These are phyloP conservation scores for Fusarium sp. DNA, from an alignment of 2,329 filamentous ascomycete species.

Conservation along the genomic window DNA sequence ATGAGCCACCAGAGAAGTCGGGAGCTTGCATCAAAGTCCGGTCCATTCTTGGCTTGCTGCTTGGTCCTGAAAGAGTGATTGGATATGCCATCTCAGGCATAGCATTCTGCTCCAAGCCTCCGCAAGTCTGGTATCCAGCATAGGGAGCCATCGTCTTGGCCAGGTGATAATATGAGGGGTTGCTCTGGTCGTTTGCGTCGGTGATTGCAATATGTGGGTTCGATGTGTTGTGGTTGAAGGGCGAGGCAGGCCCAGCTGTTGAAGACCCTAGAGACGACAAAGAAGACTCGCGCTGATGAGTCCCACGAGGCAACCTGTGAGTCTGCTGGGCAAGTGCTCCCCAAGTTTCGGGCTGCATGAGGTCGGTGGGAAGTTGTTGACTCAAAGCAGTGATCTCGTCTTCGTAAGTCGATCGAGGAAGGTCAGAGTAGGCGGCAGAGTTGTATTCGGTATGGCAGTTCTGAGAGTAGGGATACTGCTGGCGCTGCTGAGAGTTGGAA, in stretches of 20 bases:
- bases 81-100: constrained; percentile 54
- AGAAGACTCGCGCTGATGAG: constrained; percentile 69
- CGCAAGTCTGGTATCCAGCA: constrained; percentile 51
- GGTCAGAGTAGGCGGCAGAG: constrained; percentile 26
- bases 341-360: constrained; percentile 58
- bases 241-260: constrained; percentile 65
- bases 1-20: constrained; percentile 54
- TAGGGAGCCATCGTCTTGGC: constrained; percentile 58
- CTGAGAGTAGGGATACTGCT: constrained; percentile 27
- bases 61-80: constrained; percentile 50
- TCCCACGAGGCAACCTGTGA: constrained; percentile 51
- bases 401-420: constrained; percentile 35
- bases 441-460: constrained; percentile 36
- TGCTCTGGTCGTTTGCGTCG: constrained; percentile 57
- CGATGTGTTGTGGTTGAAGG: constrained; percentile 63
- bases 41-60: constrained; percentile 51
- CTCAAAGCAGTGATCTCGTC: constrained; percentile 42
- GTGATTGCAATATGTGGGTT: constrained; percentile 68
- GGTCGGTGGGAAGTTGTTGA: constrained; percentile 39
- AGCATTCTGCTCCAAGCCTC: constrained; percentile 48
- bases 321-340: constrained; percentile 50
- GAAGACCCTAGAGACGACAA: constrained; percentile 70
- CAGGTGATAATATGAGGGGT: constrained; percentile 58
- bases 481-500: constrained; percentile 28
- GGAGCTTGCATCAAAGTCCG: constrained; percentile 57